These are phyloP conservation scores for Kandelia obovata DNA, from an alignment of 345 rosid species.

Conservation along the genomic window DNA sequence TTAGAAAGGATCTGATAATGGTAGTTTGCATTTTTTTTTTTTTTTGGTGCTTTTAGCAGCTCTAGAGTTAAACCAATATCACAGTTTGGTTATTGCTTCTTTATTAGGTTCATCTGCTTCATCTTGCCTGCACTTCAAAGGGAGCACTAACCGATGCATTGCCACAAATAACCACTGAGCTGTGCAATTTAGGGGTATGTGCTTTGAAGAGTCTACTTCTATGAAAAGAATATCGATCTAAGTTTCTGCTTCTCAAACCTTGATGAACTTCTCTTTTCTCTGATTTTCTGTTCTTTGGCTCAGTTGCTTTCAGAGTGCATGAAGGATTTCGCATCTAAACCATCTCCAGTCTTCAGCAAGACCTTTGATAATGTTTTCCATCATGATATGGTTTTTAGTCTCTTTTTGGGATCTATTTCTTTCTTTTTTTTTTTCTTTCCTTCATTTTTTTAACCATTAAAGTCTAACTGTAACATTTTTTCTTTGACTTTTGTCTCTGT, in stretches of 20 bases:
- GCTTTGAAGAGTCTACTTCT: not conserved
- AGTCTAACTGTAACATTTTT: constrained; percentile 13
- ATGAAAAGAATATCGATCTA: not conserved
- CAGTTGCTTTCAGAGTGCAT: constrained; percentile 73
- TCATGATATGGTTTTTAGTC: constrained; percentile 50
- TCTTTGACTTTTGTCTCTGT: constrained; percentile 11
- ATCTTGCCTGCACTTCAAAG: constrained; percentile 71
- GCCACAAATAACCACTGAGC: constrained; percentile 67
- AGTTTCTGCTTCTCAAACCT: constrained; percentile 1
- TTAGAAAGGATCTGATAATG: constrained; percentile 71
- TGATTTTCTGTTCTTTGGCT: constrained; percentile 16
- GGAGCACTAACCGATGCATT: constrained; percentile 62
- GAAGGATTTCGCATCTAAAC: constrained; percentile 65
- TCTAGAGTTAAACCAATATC: constrained; percentile 8
- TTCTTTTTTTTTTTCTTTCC: not conserved
- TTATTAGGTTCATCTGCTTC: constrained; percentile 80
- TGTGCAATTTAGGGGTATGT: constrained; percentile 80
- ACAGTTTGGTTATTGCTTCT: constrained; percentile 5
- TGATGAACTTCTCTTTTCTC: constrained; percentile 20
- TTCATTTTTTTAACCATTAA: constrained; percentile 3
- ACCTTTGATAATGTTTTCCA: constrained; percentile 70
- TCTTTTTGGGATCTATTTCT: constrained; percentile 4
- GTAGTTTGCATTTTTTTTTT: constrained; percentile 29
- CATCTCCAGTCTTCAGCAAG: constrained; percentile 56
- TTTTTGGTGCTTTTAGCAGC: constrained; percentile 5